Evolutionary conservation across 1,139 yeast species (phyloP), one percentile per base, ranked within the genome.

Genomic region (Pichia sp.): DNA sequence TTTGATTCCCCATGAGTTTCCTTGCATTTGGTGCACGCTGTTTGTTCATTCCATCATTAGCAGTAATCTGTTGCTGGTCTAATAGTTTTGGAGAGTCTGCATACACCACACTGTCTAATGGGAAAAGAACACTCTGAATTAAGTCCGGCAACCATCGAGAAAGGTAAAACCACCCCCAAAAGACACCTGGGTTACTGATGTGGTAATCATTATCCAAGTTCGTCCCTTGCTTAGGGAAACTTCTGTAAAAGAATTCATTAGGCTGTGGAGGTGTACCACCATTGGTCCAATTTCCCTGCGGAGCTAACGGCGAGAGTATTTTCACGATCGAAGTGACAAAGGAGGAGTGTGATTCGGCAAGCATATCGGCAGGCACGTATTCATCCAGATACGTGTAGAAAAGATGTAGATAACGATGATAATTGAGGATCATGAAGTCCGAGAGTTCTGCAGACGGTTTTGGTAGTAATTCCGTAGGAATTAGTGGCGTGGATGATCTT

Each of bases 141-240:
- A 49, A 27, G 19, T 51, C 44, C 0, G 68, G 65, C 13, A 63
- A 42, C 68, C 68, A 64, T 38, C 66, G 46, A 7, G 59, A 55
- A 10, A 62, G 53, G 37, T 56, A 54, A 32, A 59, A 60, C 43
- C 60, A 55, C 24, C 52, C 52, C 47, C 54, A 35, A 29, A 50
- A 53, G 10, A 49, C 46, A 9, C 49, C 49, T 10, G 54, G 45
- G 30, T 56, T 55, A 6, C 51, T 40, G 13, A 48, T 48, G 28
- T 62, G 64, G 41, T 61, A 62, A 24, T 62, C 66, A 18, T 53
- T 52, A 34, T 64, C 69, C 14, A 62, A 50, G 39, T 52, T 56
- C 1, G 66, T 52, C 6, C 67, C 55, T 28, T 60, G 59, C 37
- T 56, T 58, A 6, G 69, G 67, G 38, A 52, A 63, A 33, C 59